Evolutionary conservation across 23 red algal species (phyloP), one percentile per base, ranked within the genome.

Genomic region (Pyropia haitanensis): DNA sequence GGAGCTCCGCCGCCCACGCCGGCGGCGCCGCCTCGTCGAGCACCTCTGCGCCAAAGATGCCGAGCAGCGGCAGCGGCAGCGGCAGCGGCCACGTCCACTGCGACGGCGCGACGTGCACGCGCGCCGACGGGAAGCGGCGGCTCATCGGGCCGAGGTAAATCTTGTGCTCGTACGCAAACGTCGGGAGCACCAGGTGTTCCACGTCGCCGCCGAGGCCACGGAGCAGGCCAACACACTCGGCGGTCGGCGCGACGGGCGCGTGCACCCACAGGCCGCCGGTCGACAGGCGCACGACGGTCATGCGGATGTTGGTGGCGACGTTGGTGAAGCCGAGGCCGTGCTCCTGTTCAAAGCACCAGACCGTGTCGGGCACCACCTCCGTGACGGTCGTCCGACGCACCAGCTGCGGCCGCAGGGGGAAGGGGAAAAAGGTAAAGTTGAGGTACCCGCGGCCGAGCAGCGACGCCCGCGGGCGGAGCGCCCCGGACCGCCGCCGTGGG

Each of bases 281-380:
- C 4, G 19, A 30, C 46, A 51, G 21, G 16, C 46, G 31, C 21
- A 66, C 26, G 6, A 51, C 63, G 63, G 63, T 66, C 63, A 66
- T 66, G 31, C 19, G 21, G 10, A 66, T 51, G 10, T 66, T 66
- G 63, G 26, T 30, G 5, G 63, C 31, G 32, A 66, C 63, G 26
- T 21, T 26, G 31, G 63, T 66, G 63, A 44, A 44, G 2, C 32
- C 63, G 21, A 66, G 63, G 19, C 63, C 63, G 31, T 66, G 63
- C 63, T 66, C 63, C 63, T 66, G 63, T 14, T 66, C 63, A 26
- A 66, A 66, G 18, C 20, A 23, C 63, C 63, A 66, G 5, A 66
- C 33, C 19, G 63, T 49, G 31, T 26, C 63, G 18, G 63, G 63
- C 0, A 66, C 33, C 5, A 66, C 16, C 46, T 66, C 63, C 63